phyloP scores from a whole-genome alignment of 1,284 basidiomycete species.

The Agaricales sp. region DNA sequence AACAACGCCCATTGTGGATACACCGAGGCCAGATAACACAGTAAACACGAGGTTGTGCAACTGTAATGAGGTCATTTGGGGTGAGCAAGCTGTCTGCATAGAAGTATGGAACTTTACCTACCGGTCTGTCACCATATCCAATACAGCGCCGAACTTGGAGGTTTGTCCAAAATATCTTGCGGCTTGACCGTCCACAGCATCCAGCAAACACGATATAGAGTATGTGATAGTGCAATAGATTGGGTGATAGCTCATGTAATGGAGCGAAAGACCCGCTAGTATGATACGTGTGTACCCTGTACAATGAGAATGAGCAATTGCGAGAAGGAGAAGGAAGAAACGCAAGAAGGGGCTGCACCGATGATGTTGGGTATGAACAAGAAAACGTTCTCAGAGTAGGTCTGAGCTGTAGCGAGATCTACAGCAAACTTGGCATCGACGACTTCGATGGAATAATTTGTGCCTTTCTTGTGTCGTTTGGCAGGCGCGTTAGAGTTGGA shows the following conservation, averaged over 20 bases:
- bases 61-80: no score
- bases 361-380: conserved; percentile 97
- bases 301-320: conserved; percentile 1
- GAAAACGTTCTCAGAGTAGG: conserved; percentile 87
- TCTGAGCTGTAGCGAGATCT: conserved; percentile 75
- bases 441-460: conserved; percentile 40
- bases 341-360: conserved; percentile 36
- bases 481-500: conserved; percentile 15
- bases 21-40: conserved; percentile 88
- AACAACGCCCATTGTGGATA: conserved; percentile 78
- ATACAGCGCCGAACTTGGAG: conserved; percentile 93
- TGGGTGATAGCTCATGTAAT: conserved; percentile 93
- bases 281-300: conserved; percentile 88
- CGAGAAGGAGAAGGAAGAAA: conserved; percentile 6
- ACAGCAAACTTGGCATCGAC: conserved; percentile 74
- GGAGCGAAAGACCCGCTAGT: conserved; percentile 82
- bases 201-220: conserved; percentile 86
- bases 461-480: conserved; percentile 12
- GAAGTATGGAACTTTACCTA: conserved; percentile 25
- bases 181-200: conserved; percentile 92
- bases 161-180: conserved; percentile 87
- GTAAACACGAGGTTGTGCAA: conserved; percentile 91
- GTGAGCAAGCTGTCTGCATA: conserved; percentile 4
- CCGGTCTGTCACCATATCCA: conserved; percentile 99
- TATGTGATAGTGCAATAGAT: conserved; percentile 90